A percentile compares a stretch with the other conserved stretches of the same genome.
Conservation (phyloP, 177 flowering plant species). For the Telopea speciosissima region DNA sequence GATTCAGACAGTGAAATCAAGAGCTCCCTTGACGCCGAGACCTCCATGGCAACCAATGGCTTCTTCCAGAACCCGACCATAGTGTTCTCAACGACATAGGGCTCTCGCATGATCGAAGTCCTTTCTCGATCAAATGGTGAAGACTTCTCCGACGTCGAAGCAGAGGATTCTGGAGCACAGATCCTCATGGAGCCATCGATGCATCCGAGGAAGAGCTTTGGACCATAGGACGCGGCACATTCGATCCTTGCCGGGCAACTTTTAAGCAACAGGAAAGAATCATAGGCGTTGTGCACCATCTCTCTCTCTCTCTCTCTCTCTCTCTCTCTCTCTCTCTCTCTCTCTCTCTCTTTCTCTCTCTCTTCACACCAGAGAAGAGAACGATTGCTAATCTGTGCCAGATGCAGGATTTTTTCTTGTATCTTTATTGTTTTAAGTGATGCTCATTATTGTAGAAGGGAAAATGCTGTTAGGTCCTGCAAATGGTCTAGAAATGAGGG, state of each 20-base stretch:
- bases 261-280: conserved; percentile 56
- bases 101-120: conserved; percentile 27
- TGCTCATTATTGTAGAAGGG: no score
- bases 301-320: not conserved
- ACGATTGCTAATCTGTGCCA: no score
- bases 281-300: conserved; percentile 97
- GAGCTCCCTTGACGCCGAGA: conserved; percentile 54
- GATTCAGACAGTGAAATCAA: conserved; percentile 77
- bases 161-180: conserved; percentile 50
- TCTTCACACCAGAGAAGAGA: no score
- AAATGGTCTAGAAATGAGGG: no score
- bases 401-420: no score
- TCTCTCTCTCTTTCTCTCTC: not conserved
- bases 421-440: no score
- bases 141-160: conserved; percentile 24
- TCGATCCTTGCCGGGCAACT: conserved; percentile 62
- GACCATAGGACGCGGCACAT: conserved; percentile 53
- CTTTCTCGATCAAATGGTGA: conserved; percentile 12
- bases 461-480: no score
- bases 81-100: conserved; percentile 56
- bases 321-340: not conserved
- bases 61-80: conserved; percentile 59
- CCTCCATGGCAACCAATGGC: conserved; percentile 65
- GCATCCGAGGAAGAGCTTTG: conserved; percentile 67
- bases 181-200: conserved; percentile 72